A percentile compares a stretch with the other conserved stretches of the same genome.
Evolutionary conservation across 257 asterid genomes (phyloP).

Genomic region (Solanum ahanhuiri): DNA sequence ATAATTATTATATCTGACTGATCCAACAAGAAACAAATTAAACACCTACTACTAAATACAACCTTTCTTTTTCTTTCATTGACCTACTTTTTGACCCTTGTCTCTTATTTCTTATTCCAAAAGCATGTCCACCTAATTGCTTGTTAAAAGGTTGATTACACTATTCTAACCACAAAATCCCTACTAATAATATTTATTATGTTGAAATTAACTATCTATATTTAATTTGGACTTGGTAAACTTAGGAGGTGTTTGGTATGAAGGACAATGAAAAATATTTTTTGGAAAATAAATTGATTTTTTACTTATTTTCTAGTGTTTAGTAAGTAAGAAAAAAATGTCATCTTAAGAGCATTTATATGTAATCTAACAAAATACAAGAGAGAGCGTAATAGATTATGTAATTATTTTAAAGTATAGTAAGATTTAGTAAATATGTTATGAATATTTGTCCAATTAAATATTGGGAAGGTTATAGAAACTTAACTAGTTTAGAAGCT

Average conservation of each 20-base stretch:
- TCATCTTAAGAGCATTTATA: background rate
- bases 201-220: background rate
- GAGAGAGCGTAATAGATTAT: background rate
- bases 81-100: background rate
- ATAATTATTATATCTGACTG: background rate
- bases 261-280: too few relatives aligned
- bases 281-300: too few relatives aligned
- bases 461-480: accelerated
- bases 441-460: too few relatives aligned
- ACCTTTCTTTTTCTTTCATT: background rate
- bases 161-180: background rate
- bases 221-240: background rate
- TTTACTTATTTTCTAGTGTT: too few relatives aligned
- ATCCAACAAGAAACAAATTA: background rate
- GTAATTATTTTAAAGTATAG: too few relatives aligned
- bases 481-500: background rate
- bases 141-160: background rate
- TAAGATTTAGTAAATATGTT: too few relatives aligned
- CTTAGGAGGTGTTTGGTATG: background rate
- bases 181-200: background rate
- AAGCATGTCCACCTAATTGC: slow-evolving; percentile 1
- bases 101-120: background rate
- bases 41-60: background rate
- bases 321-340: too few relatives aligned
- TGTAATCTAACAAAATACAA: background rate